Evolutionary conservation across 305 asterid genomes (phyloP).

Genomic region (Rubia occidens): DNA sequence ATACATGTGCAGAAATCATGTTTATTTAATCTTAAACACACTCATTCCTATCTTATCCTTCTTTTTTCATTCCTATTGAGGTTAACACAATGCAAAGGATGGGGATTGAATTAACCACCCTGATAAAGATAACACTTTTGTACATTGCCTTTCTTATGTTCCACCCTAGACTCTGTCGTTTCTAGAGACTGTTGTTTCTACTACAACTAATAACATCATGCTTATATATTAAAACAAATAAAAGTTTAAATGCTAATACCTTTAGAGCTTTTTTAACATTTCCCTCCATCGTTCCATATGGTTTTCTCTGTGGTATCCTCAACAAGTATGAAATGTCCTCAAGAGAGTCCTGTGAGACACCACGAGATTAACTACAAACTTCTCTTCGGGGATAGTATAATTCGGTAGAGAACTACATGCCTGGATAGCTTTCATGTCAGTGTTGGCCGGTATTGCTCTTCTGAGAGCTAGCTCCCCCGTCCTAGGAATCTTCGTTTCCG

Average conservation of each 20-base stretch:
- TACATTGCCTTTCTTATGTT: neutral
- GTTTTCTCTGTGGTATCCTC: conserved; percentile 94
- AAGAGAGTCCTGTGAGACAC: conserved; percentile 56
- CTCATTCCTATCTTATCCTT: neutral
- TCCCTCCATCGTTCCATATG: conserved; percentile 96
- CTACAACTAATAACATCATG: neutral
- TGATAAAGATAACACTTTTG: too few relatives aligned
- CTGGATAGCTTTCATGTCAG: conserved; percentile 93
- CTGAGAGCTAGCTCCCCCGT: conserved; percentile 94
- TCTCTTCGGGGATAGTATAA: neutral
- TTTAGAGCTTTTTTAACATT: conserved; percentile 85
- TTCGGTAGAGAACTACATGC: conserved; percentile 20
- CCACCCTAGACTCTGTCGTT: neutral
- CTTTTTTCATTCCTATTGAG: neutral
- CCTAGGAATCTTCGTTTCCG: conserved; percentile 88
- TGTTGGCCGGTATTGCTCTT: conserved; percentile 93
- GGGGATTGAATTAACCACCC: neutral
- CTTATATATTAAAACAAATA: neutral
- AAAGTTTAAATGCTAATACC: conserved; percentile 30
- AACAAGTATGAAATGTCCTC: conserved; percentile 95
- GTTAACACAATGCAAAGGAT: neutral
- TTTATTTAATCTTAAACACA: neutral
- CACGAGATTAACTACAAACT: conserved; percentile 9
- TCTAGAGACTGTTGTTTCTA: neutral
- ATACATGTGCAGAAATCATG: neutral